Evolutionary conservation across 1,284 basidiomycete species (phyloP).

Genomic region (Irpex sp.): DNA sequence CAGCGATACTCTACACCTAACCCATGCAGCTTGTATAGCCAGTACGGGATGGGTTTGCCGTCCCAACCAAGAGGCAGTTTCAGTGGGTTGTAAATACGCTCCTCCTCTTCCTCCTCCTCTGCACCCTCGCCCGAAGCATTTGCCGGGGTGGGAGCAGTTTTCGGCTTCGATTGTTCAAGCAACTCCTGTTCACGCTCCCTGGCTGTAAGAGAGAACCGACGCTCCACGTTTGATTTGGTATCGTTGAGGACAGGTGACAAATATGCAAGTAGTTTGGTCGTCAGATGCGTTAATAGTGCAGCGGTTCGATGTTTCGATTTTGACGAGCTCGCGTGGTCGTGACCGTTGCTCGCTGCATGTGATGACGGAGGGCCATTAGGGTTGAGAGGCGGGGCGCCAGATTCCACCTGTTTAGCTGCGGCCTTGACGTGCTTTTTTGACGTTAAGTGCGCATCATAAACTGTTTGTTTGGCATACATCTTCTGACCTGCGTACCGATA

Average conservation of each 20-base stretch:
- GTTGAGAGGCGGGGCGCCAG: conserved; percentile 46
- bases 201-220: conserved; percentile 92
- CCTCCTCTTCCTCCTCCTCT: conserved; percentile 91
- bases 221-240: conserved; percentile 94
- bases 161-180: conserved; percentile 75
- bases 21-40: conserved; percentile 98
- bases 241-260: conserved; percentile 74
- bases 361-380: conserved; percentile 50
- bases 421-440: conserved; percentile 96
- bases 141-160: conserved; percentile 46
- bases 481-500: conserved; percentile 67
- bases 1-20: conserved; percentile 96
- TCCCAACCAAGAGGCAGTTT: conserved; percentile 98
- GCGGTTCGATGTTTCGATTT: conserved; percentile 61
- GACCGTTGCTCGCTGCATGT: conserved; percentile 16
- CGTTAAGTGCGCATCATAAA: conserved; percentile 93
- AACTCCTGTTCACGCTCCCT: conserved; percentile 93
- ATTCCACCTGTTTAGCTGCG: conserved; percentile 58
- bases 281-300: conserved; percentile 71
- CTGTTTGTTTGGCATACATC: conserved; percentile 93
- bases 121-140: conserved; percentile 40
- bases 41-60: conserved; percentile 97
- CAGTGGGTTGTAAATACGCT: conserved; percentile 94
- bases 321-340: conserved; percentile 32
- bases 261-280: conserved; percentile 58